phyloP scores from a whole-genome alignment of 2,329 filamentous ascomycete genomes.

The Ambrosiella xylebori region DNA sequence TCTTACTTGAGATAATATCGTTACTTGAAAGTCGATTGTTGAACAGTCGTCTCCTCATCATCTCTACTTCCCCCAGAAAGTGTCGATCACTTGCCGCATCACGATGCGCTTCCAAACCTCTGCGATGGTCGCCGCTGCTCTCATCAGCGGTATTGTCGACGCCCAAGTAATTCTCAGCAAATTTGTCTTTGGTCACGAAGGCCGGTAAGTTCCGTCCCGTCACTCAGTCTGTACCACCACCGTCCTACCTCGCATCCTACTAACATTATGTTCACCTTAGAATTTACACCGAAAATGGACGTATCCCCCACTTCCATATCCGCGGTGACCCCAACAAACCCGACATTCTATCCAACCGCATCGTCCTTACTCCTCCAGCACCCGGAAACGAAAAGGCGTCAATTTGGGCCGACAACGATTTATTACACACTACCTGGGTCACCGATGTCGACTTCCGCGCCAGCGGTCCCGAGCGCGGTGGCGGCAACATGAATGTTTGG shows the following conservation, averaged over 20 bases:
- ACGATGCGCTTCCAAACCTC: slow-evolving; percentile 12
- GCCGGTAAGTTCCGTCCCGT: slow-evolving; percentile 30
- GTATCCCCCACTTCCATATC: slow-evolving; percentile 37
- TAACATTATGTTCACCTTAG: slow-evolving; percentile 21
- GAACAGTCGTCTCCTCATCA: neutral
- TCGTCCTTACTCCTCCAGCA: slow-evolving; percentile 77
- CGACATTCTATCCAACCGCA: slow-evolving; percentile 66
- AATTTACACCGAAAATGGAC: slow-evolving; percentile 42
- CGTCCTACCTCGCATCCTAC: neutral
- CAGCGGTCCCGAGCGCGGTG: slow-evolving; percentile 66
- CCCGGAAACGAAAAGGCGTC: slow-evolving; percentile 74
- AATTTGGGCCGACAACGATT: slow-evolving; percentile 54
- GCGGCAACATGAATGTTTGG: slow-evolving; percentile 90
- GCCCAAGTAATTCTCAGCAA: slow-evolving; percentile 54
- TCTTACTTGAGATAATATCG: neutral
- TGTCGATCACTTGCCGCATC: slow-evolving; percentile 2
- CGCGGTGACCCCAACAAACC: slow-evolving; percentile 37
- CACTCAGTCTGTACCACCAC: slow-evolving; percentile 2
- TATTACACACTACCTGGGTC: slow-evolving; percentile 55
- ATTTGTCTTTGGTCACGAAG: slow-evolving; percentile 60
- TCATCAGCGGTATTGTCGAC: slow-evolving; percentile 26
- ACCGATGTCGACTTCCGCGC: slow-evolving; percentile 77
- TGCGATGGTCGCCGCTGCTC: slow-evolving; percentile 8
- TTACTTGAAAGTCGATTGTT: neutral
- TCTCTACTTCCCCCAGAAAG: neutral